Evolutionary conservation across 164 flowering plant species (phyloP), one percentile per base, ranked within the genome.

Genomic region (Liriodendron chinense): DNA sequence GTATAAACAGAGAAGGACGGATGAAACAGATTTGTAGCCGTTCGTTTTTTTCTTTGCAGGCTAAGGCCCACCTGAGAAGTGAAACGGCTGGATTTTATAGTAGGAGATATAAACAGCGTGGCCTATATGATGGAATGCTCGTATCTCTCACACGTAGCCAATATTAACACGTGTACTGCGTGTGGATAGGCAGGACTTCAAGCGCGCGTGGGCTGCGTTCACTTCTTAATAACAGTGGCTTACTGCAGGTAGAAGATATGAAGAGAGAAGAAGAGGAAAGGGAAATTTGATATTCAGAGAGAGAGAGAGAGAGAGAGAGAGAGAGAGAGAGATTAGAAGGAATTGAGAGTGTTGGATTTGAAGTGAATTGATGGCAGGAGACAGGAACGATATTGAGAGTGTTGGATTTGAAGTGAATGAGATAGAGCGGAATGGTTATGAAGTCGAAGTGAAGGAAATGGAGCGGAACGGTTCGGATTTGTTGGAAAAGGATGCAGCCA

Each of bases 331-430:
- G 43, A 4, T 0, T 4, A 0, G 43, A 34, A 34, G 43, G 43
- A 34, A 34, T 83, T 10, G 89, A 85, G 79, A 73, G 75, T 21
- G 84, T 84, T 26, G 79, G 78, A 10, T 1, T 78, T 57, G 79
- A 78, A 59, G 59, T 12, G 18, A 12, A 53, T 53, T 53, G 67
- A 80, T 81, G 86, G 84, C 79, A 64, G 56, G 28, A 59, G 78
- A 79, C 4, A 78, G 56, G 70, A 65, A 24, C 43, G 87, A 84
- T 65, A 76, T 83, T 10, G 89, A 85, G 79, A 73, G 75, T 21
- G 84, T 84, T 26, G 79, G 78, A 10, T 1, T 78, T 57, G 79
- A 78, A 59, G 53, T 66, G 56, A 76, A 64, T n/a, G 76, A 68
- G n/a, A 59, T 78, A 61, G 83, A 78, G 66, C 75, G 84, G 66